phyloP scores from a whole-genome alignment of 306 rosid species.

The Acacia crassicarpa region DNA sequence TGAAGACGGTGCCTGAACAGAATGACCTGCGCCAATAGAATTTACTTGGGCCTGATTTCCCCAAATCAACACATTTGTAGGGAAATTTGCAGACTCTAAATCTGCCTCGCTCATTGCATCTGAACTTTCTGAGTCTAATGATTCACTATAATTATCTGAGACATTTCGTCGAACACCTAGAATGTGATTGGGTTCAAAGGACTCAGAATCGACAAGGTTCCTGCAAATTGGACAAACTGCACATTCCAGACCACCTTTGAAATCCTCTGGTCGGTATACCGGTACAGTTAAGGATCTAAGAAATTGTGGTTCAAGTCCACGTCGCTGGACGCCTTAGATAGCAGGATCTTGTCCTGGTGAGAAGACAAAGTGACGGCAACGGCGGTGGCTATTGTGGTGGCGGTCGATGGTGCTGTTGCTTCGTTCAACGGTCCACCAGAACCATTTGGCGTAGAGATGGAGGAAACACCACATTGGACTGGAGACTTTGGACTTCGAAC shows the following conservation, averaged over 20 bases:
- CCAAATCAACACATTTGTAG: slow-evolving; percentile 82
- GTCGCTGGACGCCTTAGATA: background rate
- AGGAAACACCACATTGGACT: slow-evolving; percentile 30
- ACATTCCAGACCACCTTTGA: slow-evolving; percentile 81
- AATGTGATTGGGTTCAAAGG: background rate
- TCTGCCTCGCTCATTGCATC: slow-evolving; percentile 38
- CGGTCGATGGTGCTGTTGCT: slow-evolving; percentile 15
- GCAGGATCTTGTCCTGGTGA: slow-evolving; percentile 48
- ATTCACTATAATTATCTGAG: background rate
- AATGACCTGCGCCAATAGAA: slow-evolving; percentile 44
- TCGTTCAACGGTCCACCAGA: slow-evolving; percentile 49
- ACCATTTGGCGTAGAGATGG: slow-evolving; percentile 74
- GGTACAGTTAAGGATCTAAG: slow-evolving; percentile 62
- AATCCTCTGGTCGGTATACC: slow-evolving; percentile 45
- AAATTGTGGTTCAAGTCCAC: slow-evolving; percentile 66
- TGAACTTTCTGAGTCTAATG: slow-evolving; percentile 37
- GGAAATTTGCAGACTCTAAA: slow-evolving; percentile 55
- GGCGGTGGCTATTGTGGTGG: slow-evolving; percentile 28
- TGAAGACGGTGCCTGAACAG: slow-evolving; percentile 32
- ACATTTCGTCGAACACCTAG: background rate
- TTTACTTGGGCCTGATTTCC: slow-evolving; percentile 67
- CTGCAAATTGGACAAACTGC: slow-evolving; percentile 92
- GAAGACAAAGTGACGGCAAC: slow-evolving; percentile 54
- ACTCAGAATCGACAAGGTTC: slow-evolving; percentile 50
- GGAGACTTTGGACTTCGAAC: background rate